Conservation (phyloP, 2,329 filamentous ascomycete genomes). For the Torrubiellomyces zombiae region DNA sequence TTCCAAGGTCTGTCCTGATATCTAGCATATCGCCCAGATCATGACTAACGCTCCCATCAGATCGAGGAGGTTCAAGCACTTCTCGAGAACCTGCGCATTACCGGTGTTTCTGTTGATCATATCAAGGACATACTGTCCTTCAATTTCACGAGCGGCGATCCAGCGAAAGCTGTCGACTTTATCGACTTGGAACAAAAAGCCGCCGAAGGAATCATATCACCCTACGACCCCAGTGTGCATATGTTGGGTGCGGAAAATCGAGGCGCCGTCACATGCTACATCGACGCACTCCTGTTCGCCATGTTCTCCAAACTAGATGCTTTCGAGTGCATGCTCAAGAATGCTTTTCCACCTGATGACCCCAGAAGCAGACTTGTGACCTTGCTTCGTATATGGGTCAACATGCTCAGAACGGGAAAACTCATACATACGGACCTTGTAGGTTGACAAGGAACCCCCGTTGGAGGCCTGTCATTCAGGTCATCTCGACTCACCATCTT, state of each 20-base stretch:
- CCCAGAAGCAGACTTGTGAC: slow-evolving; percentile 56
- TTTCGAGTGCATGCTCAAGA: slow-evolving; percentile 84
- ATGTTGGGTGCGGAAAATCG: slow-evolving; percentile 81
- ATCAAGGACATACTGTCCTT: slow-evolving; percentile 39
- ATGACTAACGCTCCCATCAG: too few species aligned
- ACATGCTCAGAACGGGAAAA: slow-evolving; percentile 70
- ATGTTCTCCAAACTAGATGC: slow-evolving; percentile 87
- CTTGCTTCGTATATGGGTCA: slow-evolving; percentile 78
- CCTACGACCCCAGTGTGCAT: slow-evolving; percentile 53
- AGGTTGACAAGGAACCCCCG: slow-evolving; percentile 11
- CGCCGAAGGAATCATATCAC: slow-evolving; percentile 59
- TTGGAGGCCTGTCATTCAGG: too few species aligned
- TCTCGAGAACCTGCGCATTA: slow-evolving; percentile 27
- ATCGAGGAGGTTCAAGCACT: slow-evolving; percentile 22
- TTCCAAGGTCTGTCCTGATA: slow-evolving; percentile 18
- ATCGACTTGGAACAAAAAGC: slow-evolving; percentile 67
- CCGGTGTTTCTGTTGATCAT: slow-evolving; percentile 37
- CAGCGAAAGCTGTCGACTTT: slow-evolving; percentile 59
- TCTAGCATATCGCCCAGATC: too few species aligned
- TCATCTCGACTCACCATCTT: too few species aligned
- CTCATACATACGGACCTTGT: slow-evolving; percentile 77
- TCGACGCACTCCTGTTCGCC: slow-evolving; percentile 80
- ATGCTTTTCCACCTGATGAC: slow-evolving; percentile 52
- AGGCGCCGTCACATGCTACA: slow-evolving; percentile 77
- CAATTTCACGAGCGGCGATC: slow-evolving; percentile 49